Base-by-base conservation (phyloP, 306 rosid species). In the Gastrolobium bilobum region DNA sequence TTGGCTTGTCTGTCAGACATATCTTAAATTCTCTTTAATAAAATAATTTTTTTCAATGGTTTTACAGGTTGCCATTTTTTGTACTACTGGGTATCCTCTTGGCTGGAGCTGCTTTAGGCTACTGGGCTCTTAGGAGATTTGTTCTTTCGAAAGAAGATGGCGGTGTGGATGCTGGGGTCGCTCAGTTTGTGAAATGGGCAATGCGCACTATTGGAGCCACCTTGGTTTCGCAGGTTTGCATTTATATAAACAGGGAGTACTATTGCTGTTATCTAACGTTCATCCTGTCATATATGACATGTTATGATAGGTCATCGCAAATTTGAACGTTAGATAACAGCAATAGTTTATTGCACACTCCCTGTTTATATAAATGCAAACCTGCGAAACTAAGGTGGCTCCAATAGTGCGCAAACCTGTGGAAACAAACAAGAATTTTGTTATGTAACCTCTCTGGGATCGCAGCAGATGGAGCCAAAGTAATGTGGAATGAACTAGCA, bases 111-210 rank as follows among this genome's bases (percentile, higher is more conserved):
- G 26, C 26, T 20, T 20, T 20, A 20, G 26, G 26, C 26, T 20
- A 20, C 26, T 20, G 26, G 26, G 1, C 1, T 20, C 0, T 20
- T 20, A 20, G 26, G 26, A 20, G 26, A 20, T 20, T 20, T 20
- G 0, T 20, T 20, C 0, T 20, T 20, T 20, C 26, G 26, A 20
- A 93, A 34, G 98, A 93, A 38, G 98, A 91, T 46, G 98, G 98
- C 50, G 80, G 83, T 72, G 93, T 93, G 68, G 97, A 91, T 80
- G 84, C 85, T 76, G 87, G 92, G 44, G 83, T 91, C 6, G 98
- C 93, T 51, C 91, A 85, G 75, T 93, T 93, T 91, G 91, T 91
- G 58, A 91, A 89, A 85, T 91, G 96, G 97, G 91, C 97, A 50
- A 91, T 93, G 90, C 88, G 89, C 46, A 33, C 88, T 42, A 42